Conservation (phyloP, 164 flowering plant species). For the Chloranthus sessilifolius region DNA sequence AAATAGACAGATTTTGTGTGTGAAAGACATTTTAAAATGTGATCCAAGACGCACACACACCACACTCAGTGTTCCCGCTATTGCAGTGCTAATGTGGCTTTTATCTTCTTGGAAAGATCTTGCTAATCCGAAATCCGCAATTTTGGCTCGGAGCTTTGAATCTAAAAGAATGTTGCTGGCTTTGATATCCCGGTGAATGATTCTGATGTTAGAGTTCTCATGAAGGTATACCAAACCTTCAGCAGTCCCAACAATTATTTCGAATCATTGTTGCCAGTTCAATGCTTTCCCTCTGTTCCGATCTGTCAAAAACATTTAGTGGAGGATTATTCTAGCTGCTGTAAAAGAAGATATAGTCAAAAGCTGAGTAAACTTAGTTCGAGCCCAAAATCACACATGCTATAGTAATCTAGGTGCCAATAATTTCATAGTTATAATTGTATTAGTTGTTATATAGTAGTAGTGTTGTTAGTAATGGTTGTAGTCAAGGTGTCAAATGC, state of each 20-base stretch:
- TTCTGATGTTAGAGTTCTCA: conserved; percentile 31
- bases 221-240: conserved; percentile 71
- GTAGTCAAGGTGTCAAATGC: no score
- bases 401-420: no score
- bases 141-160: conserved; percentile 40
- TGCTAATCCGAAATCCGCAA: conserved; percentile 79
- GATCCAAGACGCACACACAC: no score
- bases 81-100: conserved; percentile 92
- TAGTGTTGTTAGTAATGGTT: no score
- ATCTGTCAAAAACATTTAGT: conserved; percentile 39
- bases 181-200: conserved; percentile 63
- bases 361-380: no score
- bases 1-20: no score
- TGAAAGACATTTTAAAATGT: no score
- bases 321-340: neutral
- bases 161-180: conserved; percentile 61
- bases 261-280: conserved; percentile 51
- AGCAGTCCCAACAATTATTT: conserved; percentile 53
- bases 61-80: conserved; percentile 96
- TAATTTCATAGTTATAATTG: no score
- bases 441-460: no score
- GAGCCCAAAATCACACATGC: no score
- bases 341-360: neutral
- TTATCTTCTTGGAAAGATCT: conserved; percentile 76
- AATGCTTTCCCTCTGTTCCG: conserved; percentile 45